Percentiles rank a stretch among this genome's conserved stretches.
Conservation (phyloP, 305 asterid species). For the Salvia sclarea region DNA sequence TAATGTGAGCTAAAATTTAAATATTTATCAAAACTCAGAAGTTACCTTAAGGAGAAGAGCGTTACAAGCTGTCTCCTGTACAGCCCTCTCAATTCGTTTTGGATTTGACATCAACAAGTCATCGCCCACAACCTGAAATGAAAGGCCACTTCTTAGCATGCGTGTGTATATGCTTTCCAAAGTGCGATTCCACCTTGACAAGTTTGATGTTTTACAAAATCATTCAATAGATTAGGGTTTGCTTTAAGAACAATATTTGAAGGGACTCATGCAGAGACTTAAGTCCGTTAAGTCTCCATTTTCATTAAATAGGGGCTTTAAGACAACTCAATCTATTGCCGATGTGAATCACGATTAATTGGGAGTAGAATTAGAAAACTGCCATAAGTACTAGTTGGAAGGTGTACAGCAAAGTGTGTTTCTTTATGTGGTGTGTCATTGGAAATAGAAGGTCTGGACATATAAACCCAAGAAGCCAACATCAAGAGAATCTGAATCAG, state of each 20-base stretch:
- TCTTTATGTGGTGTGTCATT: neutral
- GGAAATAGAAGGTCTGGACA: conserved; percentile 7
- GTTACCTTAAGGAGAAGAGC: conserved; percentile 88
- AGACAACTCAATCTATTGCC: neutral
- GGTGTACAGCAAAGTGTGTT: neutral
- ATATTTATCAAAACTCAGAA: conserved; percentile 28
- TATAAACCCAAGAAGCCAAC: conserved; percentile 11
- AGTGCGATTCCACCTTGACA: neutral
- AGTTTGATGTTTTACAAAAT: neutral
- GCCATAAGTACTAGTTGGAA: neutral
- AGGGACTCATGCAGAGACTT: conserved; percentile 10
- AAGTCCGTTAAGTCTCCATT: neutral
- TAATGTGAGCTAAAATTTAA: conserved; percentile 18
- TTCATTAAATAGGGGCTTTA: conserved; percentile 6
- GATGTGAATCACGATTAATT: neutral
- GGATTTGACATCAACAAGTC: conserved; percentile 85
- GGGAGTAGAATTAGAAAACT: neutral
- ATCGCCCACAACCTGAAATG: conserved; percentile 88
- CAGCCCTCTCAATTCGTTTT: conserved; percentile 88
- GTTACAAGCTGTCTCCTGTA: conserved; percentile 80
- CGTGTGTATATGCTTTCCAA: conserved; percentile 2
- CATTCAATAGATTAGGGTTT: neutral
- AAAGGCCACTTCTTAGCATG: conserved; percentile 18
- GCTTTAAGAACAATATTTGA: neutral
- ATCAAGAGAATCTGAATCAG: conserved; percentile 8